These are phyloP conservation scores for Physaria fendleri DNA, from an alignment of 345 rosid genomes.

Conservation along the genomic window DNA sequence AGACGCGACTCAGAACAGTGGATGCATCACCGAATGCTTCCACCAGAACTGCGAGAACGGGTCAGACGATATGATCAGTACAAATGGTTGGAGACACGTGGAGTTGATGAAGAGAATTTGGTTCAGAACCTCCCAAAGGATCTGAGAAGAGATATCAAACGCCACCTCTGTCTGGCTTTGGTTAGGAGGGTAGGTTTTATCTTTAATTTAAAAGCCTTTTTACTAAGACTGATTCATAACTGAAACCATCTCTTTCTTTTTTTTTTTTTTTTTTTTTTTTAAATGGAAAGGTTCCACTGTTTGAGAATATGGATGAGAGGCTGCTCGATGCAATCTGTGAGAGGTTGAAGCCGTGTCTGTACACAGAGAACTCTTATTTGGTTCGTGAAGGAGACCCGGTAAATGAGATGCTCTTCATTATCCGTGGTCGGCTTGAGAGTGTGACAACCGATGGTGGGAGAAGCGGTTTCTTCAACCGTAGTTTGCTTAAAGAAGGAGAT, in stretches of 20 bases:
- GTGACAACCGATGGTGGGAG: conserved; percentile 95
- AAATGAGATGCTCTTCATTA: conserved; percentile 92
- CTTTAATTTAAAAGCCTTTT: neutral
- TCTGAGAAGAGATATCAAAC: conserved; percentile 89
- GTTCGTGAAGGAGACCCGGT: conserved; percentile 98
- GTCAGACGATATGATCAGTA: conserved; percentile 93
- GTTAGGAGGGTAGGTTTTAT: conserved; percentile 72
- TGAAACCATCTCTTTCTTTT: neutral
- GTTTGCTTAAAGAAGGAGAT: conserved; percentile 81
- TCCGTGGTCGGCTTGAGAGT: conserved; percentile 94
- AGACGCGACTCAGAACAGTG: conserved; percentile 98
- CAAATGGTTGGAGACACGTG: conserved; percentile 95
- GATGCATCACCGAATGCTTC: conserved; percentile 99
- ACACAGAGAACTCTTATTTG: conserved; percentile 66
- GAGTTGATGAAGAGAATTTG: conserved; percentile 84
- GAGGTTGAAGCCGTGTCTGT: conserved; percentile 79
- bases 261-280: neutral
- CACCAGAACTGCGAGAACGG: conserved; percentile 72
- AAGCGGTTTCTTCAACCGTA: conserved; percentile 85
- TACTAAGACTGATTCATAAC: neutral
- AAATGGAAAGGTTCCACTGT: conserved; percentile 64
- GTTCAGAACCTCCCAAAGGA: conserved; percentile 94
- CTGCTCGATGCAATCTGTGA: conserved; percentile 94
- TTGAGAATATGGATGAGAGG: conserved; percentile 92
- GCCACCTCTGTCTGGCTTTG: conserved; percentile 90